phyloP scores from a whole-genome alignment of 495 filamentous ascomycete species.

The Xylaria sp. region DNA sequence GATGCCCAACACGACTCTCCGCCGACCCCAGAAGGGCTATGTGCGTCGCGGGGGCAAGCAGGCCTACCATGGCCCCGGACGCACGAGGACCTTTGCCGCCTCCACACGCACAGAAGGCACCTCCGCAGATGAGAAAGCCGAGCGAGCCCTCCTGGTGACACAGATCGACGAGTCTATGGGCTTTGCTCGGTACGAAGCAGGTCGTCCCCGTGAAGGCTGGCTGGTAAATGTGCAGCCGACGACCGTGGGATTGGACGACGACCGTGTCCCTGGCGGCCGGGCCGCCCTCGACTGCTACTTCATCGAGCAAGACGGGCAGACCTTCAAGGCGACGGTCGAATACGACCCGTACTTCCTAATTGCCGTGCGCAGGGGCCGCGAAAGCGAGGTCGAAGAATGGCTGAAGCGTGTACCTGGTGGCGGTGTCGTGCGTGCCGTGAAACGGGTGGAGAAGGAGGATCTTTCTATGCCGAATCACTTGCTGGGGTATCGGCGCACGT shows the following conservation, averaged over 20 bases:
- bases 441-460: slow-evolving; percentile 88
- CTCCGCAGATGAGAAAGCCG: slow-evolving; percentile 82
- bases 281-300: slow-evolving; percentile 98
- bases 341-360: slow-evolving; percentile 98
- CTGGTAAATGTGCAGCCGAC: slow-evolving; percentile 94
- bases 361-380: slow-evolving; percentile 84
- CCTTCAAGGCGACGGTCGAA: slow-evolving; percentile 95
- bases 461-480: slow-evolving; percentile 96
- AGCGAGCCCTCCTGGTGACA: slow-evolving; percentile 82
- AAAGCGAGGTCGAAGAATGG: slow-evolving; percentile 97
- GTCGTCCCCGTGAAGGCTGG: slow-evolving; percentile 87
- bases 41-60: slow-evolving; percentile 56
- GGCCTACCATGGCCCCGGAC: slow-evolving; percentile 59
- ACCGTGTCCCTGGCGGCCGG: slow-evolving; percentile 75
- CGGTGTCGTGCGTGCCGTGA: slow-evolving; percentile 79
- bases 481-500: slow-evolving; percentile 85
- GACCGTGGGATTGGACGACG: slow-evolving; percentile 72
- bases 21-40: slow-evolving; percentile 59
- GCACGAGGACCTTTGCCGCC: slow-evolving; percentile 77
- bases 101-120: slow-evolving; percentile 81
- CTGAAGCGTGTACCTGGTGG: slow-evolving; percentile 80
- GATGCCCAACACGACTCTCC: slow-evolving; percentile 59
- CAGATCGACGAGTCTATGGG: slow-evolving; percentile 94
- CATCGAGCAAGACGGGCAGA: slow-evolving; percentile 88
- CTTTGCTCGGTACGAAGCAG: slow-evolving; percentile 90